Evolutionary conservation across 108 stramenopile species (phyloP).

Genomic region (Conticribra weissflogii): DNA sequence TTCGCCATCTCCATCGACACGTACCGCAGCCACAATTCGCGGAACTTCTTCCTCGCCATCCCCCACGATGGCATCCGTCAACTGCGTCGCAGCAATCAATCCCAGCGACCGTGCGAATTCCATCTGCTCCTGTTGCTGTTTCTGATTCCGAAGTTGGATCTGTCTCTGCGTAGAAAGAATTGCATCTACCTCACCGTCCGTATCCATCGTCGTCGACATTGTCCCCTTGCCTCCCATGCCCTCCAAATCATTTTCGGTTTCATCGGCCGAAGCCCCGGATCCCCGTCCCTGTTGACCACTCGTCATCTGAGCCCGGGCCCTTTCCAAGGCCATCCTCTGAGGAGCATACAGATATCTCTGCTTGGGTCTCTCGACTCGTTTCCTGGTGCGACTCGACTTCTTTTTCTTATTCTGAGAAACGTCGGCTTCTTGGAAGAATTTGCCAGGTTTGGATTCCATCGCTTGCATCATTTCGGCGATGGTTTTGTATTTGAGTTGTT

Average conservation of each 20-base stretch:
- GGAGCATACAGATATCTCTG: constrained; percentile 72
- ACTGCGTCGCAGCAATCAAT: constrained; percentile 50
- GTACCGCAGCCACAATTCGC: constrained; percentile 52
- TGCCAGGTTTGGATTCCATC: constrained; percentile 25
- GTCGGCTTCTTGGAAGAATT: constrained; percentile 5
- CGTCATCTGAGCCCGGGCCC: neutral
- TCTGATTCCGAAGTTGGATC: constrained; percentile 8
- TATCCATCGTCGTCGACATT: neutral
- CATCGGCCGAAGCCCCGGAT: neutral
- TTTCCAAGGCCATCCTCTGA: constrained; percentile 43
- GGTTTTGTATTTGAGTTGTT: constrained; percentile 21
- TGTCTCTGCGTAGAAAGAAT: constrained; percentile 12
- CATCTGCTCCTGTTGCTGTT: constrained; percentile 33
- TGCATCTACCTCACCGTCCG: neutral
- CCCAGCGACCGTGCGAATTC: constrained; percentile 50
- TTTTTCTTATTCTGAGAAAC: constrained; percentile 27
- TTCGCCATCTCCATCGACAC: constrained; percentile 47
- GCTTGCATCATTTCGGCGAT: constrained; percentile 42
- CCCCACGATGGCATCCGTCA: constrained; percentile 60
- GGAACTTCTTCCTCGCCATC: constrained; percentile 52
- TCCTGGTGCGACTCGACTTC: constrained; percentile 52
- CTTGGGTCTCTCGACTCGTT: constrained; percentile 64
- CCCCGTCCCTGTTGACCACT: neutral
- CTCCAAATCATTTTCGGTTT: constrained; percentile 10
- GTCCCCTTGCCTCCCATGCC: neutral